These are phyloP conservation scores for Trichoderma sp. DNA, from an alignment of 2,329 filamentous ascomycete species.

Conservation along the genomic window DNA sequence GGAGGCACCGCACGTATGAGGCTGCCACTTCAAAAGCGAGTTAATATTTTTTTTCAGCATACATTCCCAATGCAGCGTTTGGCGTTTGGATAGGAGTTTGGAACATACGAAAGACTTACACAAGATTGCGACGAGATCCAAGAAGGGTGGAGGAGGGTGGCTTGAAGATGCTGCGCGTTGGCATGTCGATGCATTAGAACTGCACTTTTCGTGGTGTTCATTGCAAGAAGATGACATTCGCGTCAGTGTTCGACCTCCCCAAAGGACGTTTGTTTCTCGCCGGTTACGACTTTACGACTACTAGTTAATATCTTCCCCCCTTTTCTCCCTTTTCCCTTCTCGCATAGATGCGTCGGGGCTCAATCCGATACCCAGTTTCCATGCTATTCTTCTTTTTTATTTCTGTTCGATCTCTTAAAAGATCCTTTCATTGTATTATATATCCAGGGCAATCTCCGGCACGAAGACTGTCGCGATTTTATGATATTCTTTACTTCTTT, in stretches of 20 bases:
- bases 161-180: background rate
- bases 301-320: slow-evolving; percentile 37
- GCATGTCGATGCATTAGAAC: background rate
- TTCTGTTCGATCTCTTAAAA: slow-evolving; percentile 1
- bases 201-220: background rate
- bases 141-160: background rate
- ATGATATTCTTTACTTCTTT: slow-evolving; percentile 23
- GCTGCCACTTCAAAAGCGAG: background rate
- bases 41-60: slow-evolving; percentile 35
- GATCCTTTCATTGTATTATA: slow-evolving; percentile 39
- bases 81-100: slow-evolving; percentile 44
- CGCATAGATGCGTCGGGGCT: slow-evolving; percentile 28
- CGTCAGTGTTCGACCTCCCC: slow-evolving; percentile 23
- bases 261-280: slow-evolving; percentile 22
- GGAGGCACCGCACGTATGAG: slow-evolving; percentile 54
- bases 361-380: slow-evolving; percentile 18
- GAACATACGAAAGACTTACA: slow-evolving; percentile 13
- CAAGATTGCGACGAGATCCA: background rate
- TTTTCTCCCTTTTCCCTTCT: slow-evolving; percentile 34
- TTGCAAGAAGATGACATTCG: background rate
- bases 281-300: slow-evolving; percentile 42
- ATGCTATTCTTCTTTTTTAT: slow-evolving; percentile 5
- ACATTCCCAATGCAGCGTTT: slow-evolving; percentile 36
- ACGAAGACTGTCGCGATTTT: slow-evolving; percentile 34
- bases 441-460: slow-evolving; percentile 36